Conservation (phyloP, 192 early-diverging fungal species). For the Spizellomyces punctatus region DNA sequence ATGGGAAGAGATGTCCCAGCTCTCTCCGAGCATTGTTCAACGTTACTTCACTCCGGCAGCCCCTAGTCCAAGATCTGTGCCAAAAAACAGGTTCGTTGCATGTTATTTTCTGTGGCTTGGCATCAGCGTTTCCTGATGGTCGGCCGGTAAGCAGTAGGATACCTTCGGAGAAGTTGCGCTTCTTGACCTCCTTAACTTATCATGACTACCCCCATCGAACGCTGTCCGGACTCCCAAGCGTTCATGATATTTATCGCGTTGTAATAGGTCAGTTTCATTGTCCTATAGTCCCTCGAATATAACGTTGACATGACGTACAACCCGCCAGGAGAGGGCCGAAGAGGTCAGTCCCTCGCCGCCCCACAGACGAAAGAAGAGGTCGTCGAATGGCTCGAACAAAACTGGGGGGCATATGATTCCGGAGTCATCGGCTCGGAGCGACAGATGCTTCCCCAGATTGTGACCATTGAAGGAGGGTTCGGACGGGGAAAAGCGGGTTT, state of each 20-base stretch:
- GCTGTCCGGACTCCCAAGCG: conserved; percentile 52
- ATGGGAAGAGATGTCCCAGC: conserved; percentile 28
- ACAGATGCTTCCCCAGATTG: conserved; percentile 7
- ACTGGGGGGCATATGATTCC: conserved; percentile 55
- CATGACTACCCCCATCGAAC: conserved; percentile 58
- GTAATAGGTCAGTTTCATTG: conserved; percentile 26
- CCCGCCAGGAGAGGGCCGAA: conserved; percentile 19
- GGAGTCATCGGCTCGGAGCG: conserved; percentile 34
- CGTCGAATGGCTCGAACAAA: conserved; percentile 34
- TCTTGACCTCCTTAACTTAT: conserved; percentile 43
- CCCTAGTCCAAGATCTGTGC: not conserved
- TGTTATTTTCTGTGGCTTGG: no score
- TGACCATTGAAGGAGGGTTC: conserved; percentile 38
- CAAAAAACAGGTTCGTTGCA: no score
- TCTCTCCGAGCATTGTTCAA: conserved; percentile 28
- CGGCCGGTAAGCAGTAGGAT: conserved; percentile 12
- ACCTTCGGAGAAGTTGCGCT: conserved; percentile 12
- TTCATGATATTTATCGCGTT: conserved; percentile 46
- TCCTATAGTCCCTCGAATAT: not conserved
- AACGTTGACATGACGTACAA: not conserved
- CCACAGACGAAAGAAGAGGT: conserved; percentile 38
- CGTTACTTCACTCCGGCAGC: conserved; percentile 30
- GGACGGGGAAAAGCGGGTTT: conserved; percentile 50
- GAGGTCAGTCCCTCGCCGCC: not conserved
- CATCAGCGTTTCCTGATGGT: no score